Conservation (phyloP, 345 rosid genomes). For the Heritiera fomes region DNA sequence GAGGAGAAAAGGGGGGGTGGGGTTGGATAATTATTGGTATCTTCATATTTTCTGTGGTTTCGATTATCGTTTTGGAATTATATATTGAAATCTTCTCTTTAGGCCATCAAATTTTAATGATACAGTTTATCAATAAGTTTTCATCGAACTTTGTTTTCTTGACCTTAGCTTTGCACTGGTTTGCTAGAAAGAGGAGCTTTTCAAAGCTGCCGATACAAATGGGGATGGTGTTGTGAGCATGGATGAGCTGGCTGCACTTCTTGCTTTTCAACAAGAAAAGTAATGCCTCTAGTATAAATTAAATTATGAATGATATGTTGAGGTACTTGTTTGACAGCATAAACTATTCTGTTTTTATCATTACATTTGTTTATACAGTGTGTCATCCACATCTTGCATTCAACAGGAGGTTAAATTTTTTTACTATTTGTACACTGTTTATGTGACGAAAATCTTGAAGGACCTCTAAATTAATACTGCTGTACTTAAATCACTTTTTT, state of each 20-base stretch:
- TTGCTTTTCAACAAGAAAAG: conserved; percentile 85
- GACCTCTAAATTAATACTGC: not conserved
- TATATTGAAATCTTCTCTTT: conserved; percentile 1
- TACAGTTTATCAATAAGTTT: not conserved
- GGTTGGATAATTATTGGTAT: not conserved
- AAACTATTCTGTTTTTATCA: not conserved
- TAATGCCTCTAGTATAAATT: conserved; percentile 35
- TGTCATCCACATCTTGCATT: not conserved
- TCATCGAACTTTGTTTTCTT: conserved; percentile 19
- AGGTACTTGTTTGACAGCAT: not conserved
- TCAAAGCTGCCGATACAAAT: conserved; percentile 85
- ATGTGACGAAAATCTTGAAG: not conserved
- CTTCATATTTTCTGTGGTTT: not conserved
- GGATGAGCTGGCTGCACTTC: conserved; percentile 93
- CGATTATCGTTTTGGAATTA: not conserved
- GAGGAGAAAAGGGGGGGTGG: not conserved
- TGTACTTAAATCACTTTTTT: not conserved
- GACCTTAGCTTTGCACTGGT: conserved; percentile 29
- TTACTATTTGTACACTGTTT: not conserved
- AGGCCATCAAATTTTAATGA: conserved; percentile 14
- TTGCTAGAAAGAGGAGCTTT: conserved; percentile 86
- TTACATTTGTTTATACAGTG: not conserved
- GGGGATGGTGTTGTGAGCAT: conserved; percentile 86
- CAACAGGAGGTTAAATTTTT: not conserved
- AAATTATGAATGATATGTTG: conserved; percentile 2